These are phyloP conservation scores for Termitomyces eurrhizus DNA, from an alignment of 768 basidiomycete genomes.

Conservation along the genomic window DNA sequence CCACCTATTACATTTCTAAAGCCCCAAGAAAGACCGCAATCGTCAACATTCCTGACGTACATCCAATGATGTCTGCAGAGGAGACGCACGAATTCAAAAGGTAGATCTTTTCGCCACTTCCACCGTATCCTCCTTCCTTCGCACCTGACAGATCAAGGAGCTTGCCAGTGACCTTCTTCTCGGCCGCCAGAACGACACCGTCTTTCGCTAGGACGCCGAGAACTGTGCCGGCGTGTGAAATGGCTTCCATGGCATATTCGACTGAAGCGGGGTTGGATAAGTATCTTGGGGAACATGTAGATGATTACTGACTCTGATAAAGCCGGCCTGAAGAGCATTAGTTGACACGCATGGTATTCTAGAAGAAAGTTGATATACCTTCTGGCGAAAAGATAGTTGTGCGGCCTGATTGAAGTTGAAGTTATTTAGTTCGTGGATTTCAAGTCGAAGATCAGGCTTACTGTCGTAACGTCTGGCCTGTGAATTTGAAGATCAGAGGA, in stretches of 20 bases:
- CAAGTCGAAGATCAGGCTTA: constrained; percentile 36
- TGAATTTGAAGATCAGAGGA: neutral
- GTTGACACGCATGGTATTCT: constrained; percentile 9
- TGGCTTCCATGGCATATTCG: constrained; percentile 99
- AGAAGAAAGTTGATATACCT: constrained; percentile 44
- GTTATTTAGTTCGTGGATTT: constrained; percentile 14
- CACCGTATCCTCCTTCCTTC: constrained; percentile 89
- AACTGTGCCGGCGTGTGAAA: constrained; percentile 93
- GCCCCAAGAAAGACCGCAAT: neutral
- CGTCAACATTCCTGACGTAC: neutral
- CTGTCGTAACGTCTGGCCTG: constrained; percentile 96
- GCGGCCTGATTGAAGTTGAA: constrained; percentile 52
- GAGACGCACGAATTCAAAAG: constrained; percentile 78
- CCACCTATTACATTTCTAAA: constrained; percentile 90
- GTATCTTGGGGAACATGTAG: constrained; percentile 19
- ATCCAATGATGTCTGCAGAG: neutral
- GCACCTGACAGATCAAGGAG: constrained; percentile 85
- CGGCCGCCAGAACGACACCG: constrained; percentile 87
- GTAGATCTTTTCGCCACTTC: constrained; percentile 98
- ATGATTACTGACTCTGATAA: constrained; percentile 77
- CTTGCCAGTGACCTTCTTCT: constrained; percentile 99
- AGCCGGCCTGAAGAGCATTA: constrained; percentile 68
- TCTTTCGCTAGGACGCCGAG: constrained; percentile 90
- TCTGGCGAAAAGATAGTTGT: constrained; percentile 99
- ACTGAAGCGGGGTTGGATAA: constrained; percentile 43